Base-by-base conservation (phyloP, 208 protist species). In the Leishmania lainsoni region DNA sequence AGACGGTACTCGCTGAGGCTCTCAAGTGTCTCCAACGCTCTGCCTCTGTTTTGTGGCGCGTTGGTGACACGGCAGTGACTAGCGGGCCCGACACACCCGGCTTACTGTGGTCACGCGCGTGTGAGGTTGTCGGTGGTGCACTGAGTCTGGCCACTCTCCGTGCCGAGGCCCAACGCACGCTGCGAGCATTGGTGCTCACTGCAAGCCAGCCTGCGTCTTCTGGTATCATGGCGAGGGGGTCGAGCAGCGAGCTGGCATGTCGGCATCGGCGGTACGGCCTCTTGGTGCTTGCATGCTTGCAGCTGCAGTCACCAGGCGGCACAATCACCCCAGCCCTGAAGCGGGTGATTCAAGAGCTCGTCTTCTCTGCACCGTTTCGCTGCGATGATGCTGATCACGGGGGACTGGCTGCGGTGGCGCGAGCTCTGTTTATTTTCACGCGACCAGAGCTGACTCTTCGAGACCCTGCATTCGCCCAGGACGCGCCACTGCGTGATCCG, bases 71-170 rank as follows among this genome's bases (percentile, higher is more conserved):
- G 20, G 51, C 12, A 20, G 39, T 29, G 63, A 26, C 76, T 17
- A 52, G 59, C 26, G 61, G 35, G 42, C 2, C 17, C 42, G 49
- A 54, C 42, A 35, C 76, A 20, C 59, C 45, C 3, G 48, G 48
- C 42, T n/a, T 79, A n/a, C 45, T 92, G 56, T 89, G 89, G 83
- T 26, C 61, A 32, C 78, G 87, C 10, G 87, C 85, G n/a, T 92
- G 91, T 68, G 69, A 69, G 54, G 69, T 91, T 20, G 80, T 94
- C 35, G 86, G 58, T 16, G 56, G 58, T 45, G 45, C 81, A 29
- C 61, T 85, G 58, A 54, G 71, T 16, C 81, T 85, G 35, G 61
- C 77, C 5, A 81, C 77, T 3, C 77, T 85, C 10, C 75, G 81
- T 48, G 61, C 77, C n/a, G 81, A 85, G 61, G 81, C 77, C n/a